A percentile compares a stretch with the other conserved stretches of the same genome.
Evolutionary conservation across 2,329 filamentous ascomycete species (phyloP).

Genomic region (Tympanopsis confertula): DNA sequence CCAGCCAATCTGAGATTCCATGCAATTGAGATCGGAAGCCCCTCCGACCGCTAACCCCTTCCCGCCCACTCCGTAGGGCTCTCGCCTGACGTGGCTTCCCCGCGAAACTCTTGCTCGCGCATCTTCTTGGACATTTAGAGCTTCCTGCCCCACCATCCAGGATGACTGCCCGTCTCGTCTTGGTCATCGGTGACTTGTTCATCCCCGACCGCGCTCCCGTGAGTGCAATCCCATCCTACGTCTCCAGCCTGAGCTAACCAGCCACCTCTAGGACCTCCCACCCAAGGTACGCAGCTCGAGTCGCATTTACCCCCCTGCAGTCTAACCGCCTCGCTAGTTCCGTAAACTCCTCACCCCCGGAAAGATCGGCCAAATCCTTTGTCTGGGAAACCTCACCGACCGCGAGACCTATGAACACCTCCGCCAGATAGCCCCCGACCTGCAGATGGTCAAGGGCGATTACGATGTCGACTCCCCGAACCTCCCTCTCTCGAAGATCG

Average conservation of each 20-base stretch:
- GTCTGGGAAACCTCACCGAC: slow-evolving; percentile 44
- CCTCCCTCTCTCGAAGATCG: slow-evolving; percentile 54
- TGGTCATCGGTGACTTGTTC: slow-evolving; percentile 1
- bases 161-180: not conserved
- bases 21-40: too few relatives aligned
- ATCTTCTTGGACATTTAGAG: not conserved
- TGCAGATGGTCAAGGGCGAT: slow-evolving; percentile 61
- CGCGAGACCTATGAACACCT: slow-evolving; percentile 45
- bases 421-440: slow-evolving; percentile 41
- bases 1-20: too few relatives aligned
- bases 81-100: not conserved
- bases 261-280: not conserved
- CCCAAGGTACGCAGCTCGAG: slow-evolving; percentile 1
- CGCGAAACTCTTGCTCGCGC: not conserved
- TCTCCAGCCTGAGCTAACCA: too few relatives aligned
- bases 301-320: not conserved
- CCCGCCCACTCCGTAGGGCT: not conserved
- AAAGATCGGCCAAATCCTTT: slow-evolving; percentile 45
- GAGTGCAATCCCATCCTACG: not conserved
- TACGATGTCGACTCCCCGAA: slow-evolving; percentile 59
- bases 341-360: slow-evolving; percentile 46
- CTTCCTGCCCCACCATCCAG: not conserved
- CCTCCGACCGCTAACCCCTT: too few relatives aligned
- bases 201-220: slow-evolving; percentile 1
- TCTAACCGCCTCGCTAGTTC: slow-evolving; percentile 16